Evolutionary conservation across 306 rosid genomes (phyloP), one percentile per base, ranked within the genome.

Genomic region (Pyrus communis): DNA sequence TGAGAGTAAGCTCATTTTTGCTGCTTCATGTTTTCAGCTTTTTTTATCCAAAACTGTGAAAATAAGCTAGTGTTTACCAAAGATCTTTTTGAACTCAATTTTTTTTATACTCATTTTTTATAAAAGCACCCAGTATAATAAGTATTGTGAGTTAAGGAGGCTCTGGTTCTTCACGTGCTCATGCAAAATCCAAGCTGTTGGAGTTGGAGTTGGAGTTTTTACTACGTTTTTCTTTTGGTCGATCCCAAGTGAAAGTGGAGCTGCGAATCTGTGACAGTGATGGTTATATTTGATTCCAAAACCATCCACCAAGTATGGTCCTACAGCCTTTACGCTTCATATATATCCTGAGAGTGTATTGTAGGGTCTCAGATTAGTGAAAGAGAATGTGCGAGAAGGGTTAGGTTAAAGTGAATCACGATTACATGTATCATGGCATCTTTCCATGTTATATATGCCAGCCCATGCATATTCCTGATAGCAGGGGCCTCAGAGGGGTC

Each of bases 81-180:
- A 25, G 2, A 25, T 0, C 0, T 25, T 25, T 25, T 25, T 25
- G 2, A 25, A 25, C 27, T 25, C 2, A 25, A 25, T 25, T 25
- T 25, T 0, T 25, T 25, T 25, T 25, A 25, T 25, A 25, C 2
- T 0, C 2, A 25, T 25, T 25, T 25, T 25, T 25, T 25, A 25
- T 25, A 25, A 1, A 25, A 25, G 27, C 27, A 25, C 27, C 27
- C 27, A 25, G 25, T 25, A 25, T 25, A 25, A 25, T 25, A 52
- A n/a, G 59, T 42, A 75, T 72, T 73, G 12, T 51, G 51, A 62
- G 77, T 19, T 63, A 52, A 69, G 79, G 84, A 69, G 49, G 80
- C 58, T 80, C 18, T 49, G 64, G 63, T 51, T 60, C 33, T 67
- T 82, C 93, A 84, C 85, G 87, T 86, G 89, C 87, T 71, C 42